Conservation (phyloP, 495 filamentous ascomycete genomes). For the Pyrenopolyporus hunteri region DNA sequence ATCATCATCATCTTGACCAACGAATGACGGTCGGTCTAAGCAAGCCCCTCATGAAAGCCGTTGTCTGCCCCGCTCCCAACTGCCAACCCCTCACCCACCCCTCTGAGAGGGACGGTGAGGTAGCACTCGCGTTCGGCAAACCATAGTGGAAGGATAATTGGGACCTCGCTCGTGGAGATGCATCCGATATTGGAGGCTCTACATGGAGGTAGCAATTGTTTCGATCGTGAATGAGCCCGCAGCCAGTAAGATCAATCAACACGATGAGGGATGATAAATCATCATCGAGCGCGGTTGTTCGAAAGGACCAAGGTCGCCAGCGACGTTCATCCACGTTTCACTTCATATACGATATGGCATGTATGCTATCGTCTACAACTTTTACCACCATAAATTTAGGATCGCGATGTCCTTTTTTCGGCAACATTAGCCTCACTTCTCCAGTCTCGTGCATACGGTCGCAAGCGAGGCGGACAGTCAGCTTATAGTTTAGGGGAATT, state of each 20-base stretch:
- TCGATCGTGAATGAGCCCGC: background rate
- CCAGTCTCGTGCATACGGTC: constrained; percentile 36
- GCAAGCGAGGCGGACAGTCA: constrained; percentile 35
- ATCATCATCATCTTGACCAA: too few species aligned
- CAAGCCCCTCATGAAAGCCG: constrained; percentile 20
- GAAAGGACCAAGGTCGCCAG: background rate
- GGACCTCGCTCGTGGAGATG: constrained; percentile 1
- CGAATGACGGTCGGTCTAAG: too few species aligned
- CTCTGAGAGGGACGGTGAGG: constrained; percentile 16
- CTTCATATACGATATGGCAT: background rate
- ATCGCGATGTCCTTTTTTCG: constrained; percentile 27
- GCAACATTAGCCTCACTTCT: constrained; percentile 33
- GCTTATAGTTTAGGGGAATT: constrained; percentile 26
- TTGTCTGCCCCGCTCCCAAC: constrained; percentile 32
- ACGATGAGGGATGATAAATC: constrained; percentile 3
- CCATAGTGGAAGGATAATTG: constrained; percentile 11
- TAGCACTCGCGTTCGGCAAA: constrained; percentile 28
- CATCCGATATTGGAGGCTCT: constrained; percentile 4
- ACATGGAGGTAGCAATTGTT: background rate
- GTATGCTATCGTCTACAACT: constrained; percentile 11
- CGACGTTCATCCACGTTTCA: constrained; percentile 22
- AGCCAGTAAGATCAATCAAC: constrained; percentile 5
- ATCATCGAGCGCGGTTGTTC: background rate
- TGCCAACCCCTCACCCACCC: constrained; percentile 29
- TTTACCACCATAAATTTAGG: constrained; percentile 17